Conservation (phyloP, 305 asterid genomes). For the Rubia tinctorum region DNA sequence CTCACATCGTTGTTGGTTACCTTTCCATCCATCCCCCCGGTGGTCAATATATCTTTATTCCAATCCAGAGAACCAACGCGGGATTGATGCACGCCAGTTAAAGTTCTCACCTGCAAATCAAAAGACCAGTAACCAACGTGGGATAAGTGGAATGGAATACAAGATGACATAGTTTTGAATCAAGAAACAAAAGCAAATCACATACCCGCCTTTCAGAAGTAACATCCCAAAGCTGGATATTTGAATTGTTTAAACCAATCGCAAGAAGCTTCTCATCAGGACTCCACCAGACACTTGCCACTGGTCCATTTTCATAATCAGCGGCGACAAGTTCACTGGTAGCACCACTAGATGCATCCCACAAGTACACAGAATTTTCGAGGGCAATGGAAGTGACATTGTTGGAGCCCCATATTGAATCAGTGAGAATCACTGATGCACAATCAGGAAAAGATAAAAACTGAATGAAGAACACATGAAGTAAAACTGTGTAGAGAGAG, state of each 20-base stretch:
- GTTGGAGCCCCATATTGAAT: constrained; percentile 86
- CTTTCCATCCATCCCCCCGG: constrained; percentile 85
- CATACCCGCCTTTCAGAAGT: constrained; percentile 51
- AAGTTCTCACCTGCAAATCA: constrained; percentile 59
- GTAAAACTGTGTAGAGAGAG: too few species aligned
- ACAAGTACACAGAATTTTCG: constrained; percentile 68
- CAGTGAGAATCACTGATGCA: too few species aligned
- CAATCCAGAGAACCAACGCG: constrained; percentile 82
- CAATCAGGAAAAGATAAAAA: too few species aligned
- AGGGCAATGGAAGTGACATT: constrained; percentile 88
- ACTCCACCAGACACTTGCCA: constrained; percentile 84
- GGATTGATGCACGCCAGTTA: constrained; percentile 63
- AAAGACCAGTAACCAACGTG: not conserved
- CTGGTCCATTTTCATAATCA: constrained; percentile 76
- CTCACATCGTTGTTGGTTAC: constrained; percentile 78
- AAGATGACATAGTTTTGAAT: not conserved
- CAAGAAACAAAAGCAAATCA: constrained; percentile 12
- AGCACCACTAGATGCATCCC: constrained; percentile 78
- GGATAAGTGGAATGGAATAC: not conserved
- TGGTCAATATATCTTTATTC: constrained; percentile 51
- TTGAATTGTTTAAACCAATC: constrained; percentile 71
- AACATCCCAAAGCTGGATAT: constrained; percentile 87
- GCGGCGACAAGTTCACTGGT: constrained; percentile 68
- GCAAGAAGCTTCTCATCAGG: constrained; percentile 79
- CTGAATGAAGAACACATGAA: too few species aligned